phyloP scores from a whole-genome alignment of 83 land plant species.

The Picea abies region DNA sequence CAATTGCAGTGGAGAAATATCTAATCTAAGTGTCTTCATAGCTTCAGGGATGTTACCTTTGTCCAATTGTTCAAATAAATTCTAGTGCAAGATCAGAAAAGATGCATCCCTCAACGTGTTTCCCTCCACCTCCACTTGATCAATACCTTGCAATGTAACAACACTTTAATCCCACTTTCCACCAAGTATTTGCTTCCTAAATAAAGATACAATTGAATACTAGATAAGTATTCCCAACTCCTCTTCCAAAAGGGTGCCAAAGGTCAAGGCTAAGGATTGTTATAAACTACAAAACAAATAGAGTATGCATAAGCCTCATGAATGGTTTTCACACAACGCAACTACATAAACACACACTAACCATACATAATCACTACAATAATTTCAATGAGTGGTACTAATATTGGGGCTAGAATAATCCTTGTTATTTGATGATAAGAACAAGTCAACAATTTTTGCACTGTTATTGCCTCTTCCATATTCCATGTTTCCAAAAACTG shows the following conservation, averaged over 20 bases:
- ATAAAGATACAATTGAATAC: slow-evolving; percentile 42
- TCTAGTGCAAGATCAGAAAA: slow-evolving; percentile 75
- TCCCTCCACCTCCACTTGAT: slow-evolving; percentile 21
- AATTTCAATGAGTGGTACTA: too few species aligned
- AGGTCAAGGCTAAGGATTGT: too few species aligned
- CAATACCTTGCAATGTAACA: slow-evolving; percentile 52
- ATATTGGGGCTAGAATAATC: too few species aligned
- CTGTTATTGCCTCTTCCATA: too few species aligned
- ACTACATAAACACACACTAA: too few species aligned
- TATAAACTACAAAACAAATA: too few species aligned
- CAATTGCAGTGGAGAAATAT: slow-evolving; percentile 68
- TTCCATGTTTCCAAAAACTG: too few species aligned
- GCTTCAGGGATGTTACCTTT: slow-evolving; percentile 48
- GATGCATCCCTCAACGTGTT: slow-evolving; percentile 50
- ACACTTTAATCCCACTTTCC: slow-evolving; percentile 83
- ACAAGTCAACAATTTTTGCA: too few species aligned
- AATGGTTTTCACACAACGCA: too few species aligned
- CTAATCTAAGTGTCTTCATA: slow-evolving; percentile 56
- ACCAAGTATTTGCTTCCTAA: slow-evolving; percentile 63
- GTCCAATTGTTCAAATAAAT: slow-evolving; percentile 67
- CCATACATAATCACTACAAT: too few species aligned
- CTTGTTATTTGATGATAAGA: too few species aligned
- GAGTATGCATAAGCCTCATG: too few species aligned
- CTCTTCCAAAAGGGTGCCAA: slow-evolving; percentile 65
- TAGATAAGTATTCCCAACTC: slow-evolving; percentile 78